Conservation (phyloP, 2,329 filamentous ascomycete genomes). For the Epicoccum sorghinum region DNA sequence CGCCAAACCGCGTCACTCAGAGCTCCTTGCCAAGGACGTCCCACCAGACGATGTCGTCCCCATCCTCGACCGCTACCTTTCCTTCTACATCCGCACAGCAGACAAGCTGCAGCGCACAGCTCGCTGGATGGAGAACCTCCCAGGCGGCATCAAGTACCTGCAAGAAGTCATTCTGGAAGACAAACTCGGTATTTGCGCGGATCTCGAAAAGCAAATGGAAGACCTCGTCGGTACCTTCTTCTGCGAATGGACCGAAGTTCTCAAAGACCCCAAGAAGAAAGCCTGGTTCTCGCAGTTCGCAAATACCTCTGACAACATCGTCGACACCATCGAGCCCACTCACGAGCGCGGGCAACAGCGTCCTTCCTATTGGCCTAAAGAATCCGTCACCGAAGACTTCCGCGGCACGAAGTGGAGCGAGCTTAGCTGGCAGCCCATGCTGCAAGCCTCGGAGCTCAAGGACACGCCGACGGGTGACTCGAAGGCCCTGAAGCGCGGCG, state of each 20-base stretch:
- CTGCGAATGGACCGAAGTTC: conserved; percentile 88
- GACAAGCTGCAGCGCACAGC: conserved; percentile 90
- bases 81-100: conserved; percentile 92
- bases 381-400: conserved; percentile 73
- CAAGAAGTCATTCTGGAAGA: conserved; percentile 83
- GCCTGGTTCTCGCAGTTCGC: conserved; percentile 81
- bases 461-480: conserved; percentile 74
- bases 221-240: conserved; percentile 83
- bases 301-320: conserved; percentile 73
- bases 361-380: conserved; percentile 78
- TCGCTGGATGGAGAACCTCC: conserved; percentile 82
- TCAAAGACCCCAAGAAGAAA: conserved; percentile 70
- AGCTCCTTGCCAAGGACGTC: conserved; percentile 85
- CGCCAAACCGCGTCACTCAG: conserved; percentile 80
- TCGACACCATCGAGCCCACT: conserved; percentile 72
- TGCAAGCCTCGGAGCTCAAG: conserved; percentile 72
- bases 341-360: conserved; percentile 74
- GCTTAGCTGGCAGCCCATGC: conserved; percentile 79
- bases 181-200: conserved; percentile 81
- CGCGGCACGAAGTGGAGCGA: conserved; percentile 69
- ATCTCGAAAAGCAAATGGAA: conserved; percentile 87
- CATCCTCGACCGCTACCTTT: conserved; percentile 85
- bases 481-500: conserved; percentile 80
- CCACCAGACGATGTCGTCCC: conserved; percentile 80
- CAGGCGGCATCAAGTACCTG: conserved; percentile 83